Conservation (phyloP, 257 asterid genomes). For the Solanum ossicruentum region DNA sequence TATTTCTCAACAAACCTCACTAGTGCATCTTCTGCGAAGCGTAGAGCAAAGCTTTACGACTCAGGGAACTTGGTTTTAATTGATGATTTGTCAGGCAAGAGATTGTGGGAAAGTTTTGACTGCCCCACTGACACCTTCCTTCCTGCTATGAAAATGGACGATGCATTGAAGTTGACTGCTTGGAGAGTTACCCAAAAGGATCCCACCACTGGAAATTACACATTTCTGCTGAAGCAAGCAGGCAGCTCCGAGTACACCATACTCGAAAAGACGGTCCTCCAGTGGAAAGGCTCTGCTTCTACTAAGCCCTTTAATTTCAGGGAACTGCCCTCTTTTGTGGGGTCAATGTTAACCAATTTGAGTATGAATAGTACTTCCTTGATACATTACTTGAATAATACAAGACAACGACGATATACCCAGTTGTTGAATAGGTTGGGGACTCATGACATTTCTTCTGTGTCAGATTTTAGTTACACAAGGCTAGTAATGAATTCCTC, state of each 20-base stretch:
- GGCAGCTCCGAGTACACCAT: background rate
- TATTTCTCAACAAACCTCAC: background rate
- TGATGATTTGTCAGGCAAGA: background rate
- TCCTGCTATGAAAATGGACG: slow-evolving; percentile 19
- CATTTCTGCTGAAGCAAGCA: background rate
- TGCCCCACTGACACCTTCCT: slow-evolving; percentile 22
- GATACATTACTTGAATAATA: too few relatives aligned
- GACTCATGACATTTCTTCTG: background rate
- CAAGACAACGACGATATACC: too few relatives aligned
- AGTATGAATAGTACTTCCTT: background rate
- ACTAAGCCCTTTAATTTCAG: background rate
- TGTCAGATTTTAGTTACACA: background rate
- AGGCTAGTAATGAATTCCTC: slow-evolving; percentile 13
- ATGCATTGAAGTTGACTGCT: background rate
- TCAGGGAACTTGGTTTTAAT: slow-evolving; percentile 18
- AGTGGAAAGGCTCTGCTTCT: slow-evolving; percentile 11
- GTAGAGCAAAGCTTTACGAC: slow-evolving; percentile 17
- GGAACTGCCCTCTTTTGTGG: background rate
- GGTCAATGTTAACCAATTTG: background rate
- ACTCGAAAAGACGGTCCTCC: background rate
- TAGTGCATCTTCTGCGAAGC: background rate
- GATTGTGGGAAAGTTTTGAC: slow-evolving; percentile 24
- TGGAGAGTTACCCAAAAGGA: slow-evolving; percentile 5
- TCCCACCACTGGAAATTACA: slow-evolving; percentile 7
- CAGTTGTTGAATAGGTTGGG: too few relatives aligned